Evolutionary conservation across 768 basidiomycete genomes (phyloP), one percentile per base, ranked within the genome.

Genomic region (Brasilioporus rufonigricans): DNA sequence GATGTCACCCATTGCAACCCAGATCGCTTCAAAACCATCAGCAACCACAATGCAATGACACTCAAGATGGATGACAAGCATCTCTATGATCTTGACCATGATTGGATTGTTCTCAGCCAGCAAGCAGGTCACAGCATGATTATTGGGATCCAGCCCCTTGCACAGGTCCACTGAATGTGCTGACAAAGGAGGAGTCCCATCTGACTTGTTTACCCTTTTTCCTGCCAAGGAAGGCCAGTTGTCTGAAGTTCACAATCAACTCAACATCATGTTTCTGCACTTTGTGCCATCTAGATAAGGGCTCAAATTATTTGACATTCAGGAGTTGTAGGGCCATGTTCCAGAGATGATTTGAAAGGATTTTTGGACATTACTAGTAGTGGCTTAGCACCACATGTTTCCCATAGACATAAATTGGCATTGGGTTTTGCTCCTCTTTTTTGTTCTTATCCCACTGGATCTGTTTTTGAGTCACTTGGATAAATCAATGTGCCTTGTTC

Each of bases 21-120:
- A 92, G 65, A 98, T 88, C 21, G 97, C 97, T 71, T 97, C 93
- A 5, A 94, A 93, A 9, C 97, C 97, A 73, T 98, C 94, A 40
- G 93, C 84, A 16, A 98, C 97, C 11, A 98, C 91, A 12, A 98
- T 87, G 69, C 92, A 93, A n/a, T 94, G 88, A 71, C 96, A 98
- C 1, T 97, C 97, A 56, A 98, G 82, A 33, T 95, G 86, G 57
- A 92, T 89, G 44, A 99, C 81, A 41, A 98, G 73, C 2, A 94
- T 98, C 71, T 98, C 94, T 46, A 98, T 87, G 46, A 99, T 98
- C 77, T 98, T 98, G 31, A 91, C 91, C 0, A 93, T 96, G 60
- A 98, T 98, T 1, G 97, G 97, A 65, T 99, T 98, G 64, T 98
- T 94, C 70, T 98, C 97, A 1, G 96, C 97, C 33, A 99, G 80